Evolutionary conservation across 192 early-diverging fungal species (phyloP).

Genomic region (Coemansia sp.): DNA sequence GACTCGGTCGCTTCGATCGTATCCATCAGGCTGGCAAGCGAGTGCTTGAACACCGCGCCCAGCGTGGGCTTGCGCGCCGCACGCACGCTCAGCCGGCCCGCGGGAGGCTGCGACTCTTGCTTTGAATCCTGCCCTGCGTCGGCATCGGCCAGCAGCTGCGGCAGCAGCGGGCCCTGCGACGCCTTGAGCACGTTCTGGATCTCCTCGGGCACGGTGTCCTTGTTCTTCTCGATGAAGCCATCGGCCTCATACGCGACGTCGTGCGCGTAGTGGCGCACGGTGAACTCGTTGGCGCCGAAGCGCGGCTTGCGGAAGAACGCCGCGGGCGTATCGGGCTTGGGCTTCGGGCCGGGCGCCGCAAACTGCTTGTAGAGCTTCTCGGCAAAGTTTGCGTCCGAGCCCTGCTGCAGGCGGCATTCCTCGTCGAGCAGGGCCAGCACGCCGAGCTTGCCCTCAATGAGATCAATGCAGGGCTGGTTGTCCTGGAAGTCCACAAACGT

Average conservation of each 20-base stretch:
- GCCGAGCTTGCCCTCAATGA: slow-evolving; percentile 96
- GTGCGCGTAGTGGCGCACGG: slow-evolving; percentile 91
- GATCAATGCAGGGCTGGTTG: slow-evolving; percentile 97
- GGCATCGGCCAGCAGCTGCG: too few species aligned
- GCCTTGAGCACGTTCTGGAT: slow-evolving; percentile 30
- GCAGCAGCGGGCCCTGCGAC: background rate
- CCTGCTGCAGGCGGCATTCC: slow-evolving; percentile 51
- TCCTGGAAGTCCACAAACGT: slow-evolving; percentile 98
- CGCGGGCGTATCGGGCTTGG: background rate
- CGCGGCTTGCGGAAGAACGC: slow-evolving; percentile 86
- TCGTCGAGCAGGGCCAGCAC: slow-evolving; percentile 94
- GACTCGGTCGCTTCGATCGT: slow-evolving; percentile 89
- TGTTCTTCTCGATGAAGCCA: slow-evolving; percentile 97
- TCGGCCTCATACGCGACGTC: slow-evolving; percentile 95
- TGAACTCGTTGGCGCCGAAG: slow-evolving; percentile 87
- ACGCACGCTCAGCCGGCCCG: slow-evolving; percentile 22
- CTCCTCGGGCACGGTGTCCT: slow-evolving; percentile 95
- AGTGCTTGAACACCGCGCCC: slow-evolving; percentile 56
- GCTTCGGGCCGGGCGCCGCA: too few species aligned
- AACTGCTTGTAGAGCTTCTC: slow-evolving; percentile 51
- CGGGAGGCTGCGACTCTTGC: background rate
- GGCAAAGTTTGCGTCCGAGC: slow-evolving; percentile 47
- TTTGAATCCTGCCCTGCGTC: too few species aligned
- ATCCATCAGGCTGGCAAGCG: slow-evolving; percentile 88
- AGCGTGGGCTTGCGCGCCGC: slow-evolving; percentile 48